These are phyloP conservation scores for Cystobasidiaceae sp. DNA, from an alignment of 1,284 basidiomycete species.

Conservation along the genomic window DNA sequence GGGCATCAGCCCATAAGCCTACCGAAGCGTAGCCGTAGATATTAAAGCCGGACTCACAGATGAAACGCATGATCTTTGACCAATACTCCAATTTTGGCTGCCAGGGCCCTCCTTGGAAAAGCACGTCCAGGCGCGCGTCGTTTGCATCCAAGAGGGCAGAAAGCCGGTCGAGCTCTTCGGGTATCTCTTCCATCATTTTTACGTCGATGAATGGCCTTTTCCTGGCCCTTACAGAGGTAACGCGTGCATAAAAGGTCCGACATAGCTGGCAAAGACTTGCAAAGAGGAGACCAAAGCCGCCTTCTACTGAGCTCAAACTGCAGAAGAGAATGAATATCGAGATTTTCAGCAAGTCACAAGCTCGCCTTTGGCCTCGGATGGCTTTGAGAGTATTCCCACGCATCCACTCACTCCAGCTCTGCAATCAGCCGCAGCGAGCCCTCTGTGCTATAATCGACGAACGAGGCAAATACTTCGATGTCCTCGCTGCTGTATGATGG, in stretches of 20 bases:
- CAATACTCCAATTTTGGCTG: background rate
- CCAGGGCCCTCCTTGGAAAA: background rate
- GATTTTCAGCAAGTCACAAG: background rate
- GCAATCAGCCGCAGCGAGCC: background rate
- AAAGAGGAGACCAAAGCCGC: background rate
- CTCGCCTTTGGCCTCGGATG: no score
- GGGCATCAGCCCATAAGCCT: background rate
- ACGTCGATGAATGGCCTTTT: background rate
- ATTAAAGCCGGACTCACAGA: background rate
- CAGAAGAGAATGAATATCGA: background rate
- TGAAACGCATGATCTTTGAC: background rate
- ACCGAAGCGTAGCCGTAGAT: background rate
- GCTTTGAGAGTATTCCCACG: background rate
- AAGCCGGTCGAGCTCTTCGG: background rate
- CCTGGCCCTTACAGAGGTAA: conserved; percentile 3
- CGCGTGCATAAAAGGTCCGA: background rate
- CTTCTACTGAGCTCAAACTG: background rate
- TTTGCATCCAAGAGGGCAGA: background rate
- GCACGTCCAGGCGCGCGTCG: background rate
- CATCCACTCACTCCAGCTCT: background rate
- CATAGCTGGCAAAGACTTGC: background rate
- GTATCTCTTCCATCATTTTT: background rate
- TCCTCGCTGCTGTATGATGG: background rate
- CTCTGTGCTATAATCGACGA: background rate
- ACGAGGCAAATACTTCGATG: background rate